A percentile compares a stretch with the other conserved stretches of the same genome.
phyloP scores from a whole-genome alignment of 352 stramenopile genomes.

The Phytophthora chlamydospora region DNA sequence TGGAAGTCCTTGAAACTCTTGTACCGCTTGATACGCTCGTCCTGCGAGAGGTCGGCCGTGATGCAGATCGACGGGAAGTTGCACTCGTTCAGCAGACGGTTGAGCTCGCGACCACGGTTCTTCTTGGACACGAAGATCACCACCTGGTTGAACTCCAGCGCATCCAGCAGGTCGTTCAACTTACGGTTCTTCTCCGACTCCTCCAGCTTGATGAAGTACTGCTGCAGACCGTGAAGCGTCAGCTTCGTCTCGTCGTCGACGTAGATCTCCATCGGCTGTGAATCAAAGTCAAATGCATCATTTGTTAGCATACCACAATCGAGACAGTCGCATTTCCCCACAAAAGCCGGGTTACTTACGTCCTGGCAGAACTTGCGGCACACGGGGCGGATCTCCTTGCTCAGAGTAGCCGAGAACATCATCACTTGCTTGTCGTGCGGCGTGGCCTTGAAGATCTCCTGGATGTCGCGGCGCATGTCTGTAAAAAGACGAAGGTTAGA shows the following conservation, averaged over 20 bases:
- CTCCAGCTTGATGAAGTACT: slow-evolving; percentile 99
- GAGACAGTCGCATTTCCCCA: background rate
- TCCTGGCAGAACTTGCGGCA: slow-evolving; percentile 99
- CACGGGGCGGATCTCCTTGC: slow-evolving; percentile 98
- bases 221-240: slow-evolving; percentile 99
- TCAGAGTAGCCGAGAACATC: slow-evolving; percentile 99
- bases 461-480: slow-evolving; percentile 99
- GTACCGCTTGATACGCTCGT: slow-evolving; percentile 98
- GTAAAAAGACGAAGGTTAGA: slow-evolving; percentile 4
- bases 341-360: slow-evolving; percentile 54
- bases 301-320: background rate
- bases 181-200: slow-evolving; percentile 99
- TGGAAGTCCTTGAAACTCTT: slow-evolving; percentile 99
- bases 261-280: slow-evolving; percentile 99
- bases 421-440: slow-evolving; percentile 99
- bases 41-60: slow-evolving; percentile 97
- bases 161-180: slow-evolving; percentile 99
- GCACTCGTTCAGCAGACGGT: slow-evolving; percentile 98
- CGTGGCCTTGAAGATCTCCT: slow-evolving; percentile 99
- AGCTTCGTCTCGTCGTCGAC: slow-evolving; percentile 99
- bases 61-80: slow-evolving; percentile 99
- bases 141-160: slow-evolving; percentile 99
- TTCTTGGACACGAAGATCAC: slow-evolving; percentile 99
- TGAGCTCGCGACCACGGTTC: slow-evolving; percentile 97
- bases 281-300: slow-evolving; percentile 4